Evolutionary conservation across 108 stramenopile genomes (phyloP), one percentile per base, ranked within the genome.

Genomic region (Aurantiochytrium sp.): DNA sequence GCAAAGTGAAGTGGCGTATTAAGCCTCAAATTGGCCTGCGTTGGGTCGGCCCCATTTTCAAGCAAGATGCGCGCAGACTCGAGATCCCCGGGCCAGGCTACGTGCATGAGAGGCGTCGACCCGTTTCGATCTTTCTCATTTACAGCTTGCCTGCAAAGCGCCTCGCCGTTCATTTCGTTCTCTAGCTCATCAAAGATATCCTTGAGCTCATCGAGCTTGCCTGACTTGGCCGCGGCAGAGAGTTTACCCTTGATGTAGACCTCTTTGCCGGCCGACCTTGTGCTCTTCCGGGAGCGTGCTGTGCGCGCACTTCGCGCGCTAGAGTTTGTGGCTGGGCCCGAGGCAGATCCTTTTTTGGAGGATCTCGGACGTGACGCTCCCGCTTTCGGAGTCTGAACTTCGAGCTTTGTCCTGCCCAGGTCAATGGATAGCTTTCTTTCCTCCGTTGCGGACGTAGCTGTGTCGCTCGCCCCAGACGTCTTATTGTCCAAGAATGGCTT

Each of bases 1-100:
- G 76, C 76, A 83, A 83, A 83, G 76, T 83, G 76, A 16, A 83
- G 76, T 0, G 76, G 49, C 25, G 76, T 83, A 45, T 83, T 83
- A 16, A 83, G 51, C 76, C 76, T 12, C 25, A 83, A 18, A 23
- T 83, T 83, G n/a, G 76, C 16, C 23, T n/a, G n/a, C 49, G 49
- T 12, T 23, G 51, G 76, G 51, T 83, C 76, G n/a, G 76, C 76
- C 6, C 76, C 76, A 23, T 53, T 53, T 23, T 83, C 76, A 47
- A 83, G 51, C 6, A 83, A 45, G 6, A 83, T 23, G 19, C 51
- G 45, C 28, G 76, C 76, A 10, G 25, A 6, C 19, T 55, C 76
- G 12, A 83, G 25, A 3, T 47, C n/a, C 45, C 76, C 76, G n/a
- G 76, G 51, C 76, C 76, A 83, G 16, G 76, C 45, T 45, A 6